These are phyloP conservation scores for Aspergillus amoenus DNA, from an alignment of 2,329 filamentous ascomycete genomes.

Conservation along the genomic window DNA sequence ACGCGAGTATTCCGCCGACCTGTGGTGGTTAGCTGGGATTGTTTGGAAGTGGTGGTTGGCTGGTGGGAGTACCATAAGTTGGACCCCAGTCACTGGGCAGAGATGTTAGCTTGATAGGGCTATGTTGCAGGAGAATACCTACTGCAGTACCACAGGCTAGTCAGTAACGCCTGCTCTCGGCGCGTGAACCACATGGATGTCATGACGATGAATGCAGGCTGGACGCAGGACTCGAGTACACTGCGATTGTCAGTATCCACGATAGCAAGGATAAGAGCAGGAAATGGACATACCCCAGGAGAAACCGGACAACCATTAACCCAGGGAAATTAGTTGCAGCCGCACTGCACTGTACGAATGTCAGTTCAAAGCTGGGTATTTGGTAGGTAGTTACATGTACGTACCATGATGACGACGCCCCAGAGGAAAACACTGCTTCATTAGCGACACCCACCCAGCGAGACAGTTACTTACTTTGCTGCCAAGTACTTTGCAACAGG, in stretches of 20 bases:
- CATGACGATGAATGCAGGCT: slow-evolving; percentile 22
- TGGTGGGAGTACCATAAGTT: slow-evolving; percentile 46
- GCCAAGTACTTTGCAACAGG: slow-evolving; percentile 51
- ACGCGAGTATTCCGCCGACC: slow-evolving; percentile 64
- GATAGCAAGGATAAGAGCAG: too few species aligned
- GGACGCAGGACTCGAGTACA: slow-evolving; percentile 33
- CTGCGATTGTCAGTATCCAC: too few species aligned
- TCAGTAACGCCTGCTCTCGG: slow-evolving; percentile 62
- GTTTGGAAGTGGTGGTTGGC: too few species aligned
- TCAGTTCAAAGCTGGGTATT: too few species aligned
- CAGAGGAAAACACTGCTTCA: slow-evolving; percentile 46
- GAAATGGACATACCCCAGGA: slow-evolving; percentile 4
- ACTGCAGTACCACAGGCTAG: slow-evolving; percentile 69
- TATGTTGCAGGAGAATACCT: neutral
- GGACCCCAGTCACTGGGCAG: slow-evolving; percentile 57
- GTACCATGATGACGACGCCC: slow-evolving; percentile 46
- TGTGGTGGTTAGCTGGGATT: slow-evolving; percentile 27
- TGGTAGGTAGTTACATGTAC: too few species aligned
- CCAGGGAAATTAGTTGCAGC: slow-evolving; percentile 45
- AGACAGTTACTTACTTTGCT: slow-evolving; percentile 27
- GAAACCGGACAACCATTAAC: slow-evolving; percentile 12
- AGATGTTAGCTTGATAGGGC: neutral
- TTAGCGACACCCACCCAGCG: neutral
- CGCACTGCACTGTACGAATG: slow-evolving; percentile 20
- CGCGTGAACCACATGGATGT: slow-evolving; percentile 68